Evolutionary conservation across 108 stramenopile species (phyloP), one percentile per base, ranked within the genome.

Genomic region (Fistulifera pelliculosa): DNA sequence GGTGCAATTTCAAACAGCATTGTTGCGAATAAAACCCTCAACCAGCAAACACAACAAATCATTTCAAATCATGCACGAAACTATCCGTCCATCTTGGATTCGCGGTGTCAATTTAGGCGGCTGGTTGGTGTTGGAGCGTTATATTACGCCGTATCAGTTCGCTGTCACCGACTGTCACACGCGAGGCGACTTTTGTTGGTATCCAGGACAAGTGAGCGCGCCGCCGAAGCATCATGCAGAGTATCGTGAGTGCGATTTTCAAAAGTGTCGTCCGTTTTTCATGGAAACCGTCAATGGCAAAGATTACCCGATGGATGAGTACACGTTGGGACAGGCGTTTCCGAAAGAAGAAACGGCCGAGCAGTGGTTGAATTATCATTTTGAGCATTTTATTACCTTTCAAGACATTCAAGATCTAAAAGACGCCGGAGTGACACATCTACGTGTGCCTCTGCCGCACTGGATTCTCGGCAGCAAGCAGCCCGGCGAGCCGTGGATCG

Each of bases 141-240:
- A 73, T 63, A 83, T 87, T 53, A 81, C 76, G 14, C 85, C 85
- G 4, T 85, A 77, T 41, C 38, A 81, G 51, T 92, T 76, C 49
- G 63, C 70, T 28, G 24, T 76, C 13, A 71, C 65, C 31, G 41
- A 54, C 25, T 71, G 75, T 52, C 75, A 76, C 21, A n/a, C 60
- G 10, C 26, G 49, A 26, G 70, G 75, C 2, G 63, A 71, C 13
- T 62, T 62, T 35, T 76, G 75, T 49, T 71, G 61, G 57, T 72
- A 68, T 70, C 79, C 73, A 2, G 59, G 58, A 40, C 76, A 78
- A 47, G 38, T 69, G 41, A 59, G 59, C 58, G 73, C 76, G 19
- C 76, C 70, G 7, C 62, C 69, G 1, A 12, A 19, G 27, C 18
- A 41, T 1, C 57, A 51, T 45, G 28, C 24, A 7, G 22, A 55